Conservation (phyloP, 2,329 filamentous ascomycete genomes). For the Cordyceps javanica region DNA sequence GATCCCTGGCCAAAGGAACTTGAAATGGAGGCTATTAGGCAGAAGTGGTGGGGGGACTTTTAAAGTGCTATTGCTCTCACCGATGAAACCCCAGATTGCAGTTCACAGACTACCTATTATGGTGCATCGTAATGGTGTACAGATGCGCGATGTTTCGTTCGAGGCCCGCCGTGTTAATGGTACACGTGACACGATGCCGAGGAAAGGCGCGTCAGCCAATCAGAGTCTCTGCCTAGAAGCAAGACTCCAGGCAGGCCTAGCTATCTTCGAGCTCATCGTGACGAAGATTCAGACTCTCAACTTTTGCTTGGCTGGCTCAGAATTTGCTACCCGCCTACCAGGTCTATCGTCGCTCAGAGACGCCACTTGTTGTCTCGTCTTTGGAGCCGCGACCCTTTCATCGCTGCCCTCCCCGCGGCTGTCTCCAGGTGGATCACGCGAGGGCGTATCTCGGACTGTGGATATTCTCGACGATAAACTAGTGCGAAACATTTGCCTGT, state of each 20-base stretch:
- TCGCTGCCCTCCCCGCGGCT: background rate
- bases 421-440: constrained; percentile 9
- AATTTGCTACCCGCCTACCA: background rate
- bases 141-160: too few species aligned
- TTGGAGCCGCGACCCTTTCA: background rate
- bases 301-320: background rate
- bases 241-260: background rate
- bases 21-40: constrained; percentile 3
- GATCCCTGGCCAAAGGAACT: constrained; percentile 1
- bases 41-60: constrained; percentile 10
- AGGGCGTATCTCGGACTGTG: background rate
- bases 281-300: background rate
- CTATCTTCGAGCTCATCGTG: background rate
- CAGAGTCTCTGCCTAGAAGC: background rate
- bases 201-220: constrained; percentile 1
- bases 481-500: background rate
- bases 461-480: background rate
- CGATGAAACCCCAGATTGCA: too few species aligned
- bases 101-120: too few species aligned
- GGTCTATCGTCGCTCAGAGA: background rate
- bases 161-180: too few species aligned
- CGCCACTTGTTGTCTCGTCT: background rate
- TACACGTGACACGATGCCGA: background rate
- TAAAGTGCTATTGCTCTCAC: too few species aligned
- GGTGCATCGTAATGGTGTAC: too few species aligned